phyloP scores from a whole-genome alignment of 2,329 filamentous ascomycete genomes.

The Parastagonospora avenae region DNA sequence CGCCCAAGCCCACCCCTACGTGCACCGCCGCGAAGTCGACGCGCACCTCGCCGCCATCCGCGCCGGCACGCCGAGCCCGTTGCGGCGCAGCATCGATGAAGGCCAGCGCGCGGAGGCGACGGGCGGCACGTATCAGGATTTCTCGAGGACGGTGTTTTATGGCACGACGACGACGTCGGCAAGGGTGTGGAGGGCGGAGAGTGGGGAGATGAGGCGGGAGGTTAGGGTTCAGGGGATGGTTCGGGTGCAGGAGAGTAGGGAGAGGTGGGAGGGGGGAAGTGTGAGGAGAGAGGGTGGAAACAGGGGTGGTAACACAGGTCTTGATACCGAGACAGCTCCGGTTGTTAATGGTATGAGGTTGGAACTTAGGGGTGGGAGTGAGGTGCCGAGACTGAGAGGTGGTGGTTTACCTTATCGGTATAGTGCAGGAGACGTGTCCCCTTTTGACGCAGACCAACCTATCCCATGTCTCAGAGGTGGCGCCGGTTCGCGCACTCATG shows the following conservation, averaged over 20 bases:
- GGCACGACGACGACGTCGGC: background rate
- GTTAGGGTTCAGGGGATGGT: background rate
- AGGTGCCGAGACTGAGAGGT: slow-evolving; percentile 11
- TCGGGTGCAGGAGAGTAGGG: too few species aligned
- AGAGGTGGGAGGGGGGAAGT: background rate
- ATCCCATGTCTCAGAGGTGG: slow-evolving; percentile 23
- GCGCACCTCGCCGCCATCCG: slow-evolving; percentile 20
- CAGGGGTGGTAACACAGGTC: too few species aligned
- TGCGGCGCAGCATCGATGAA: slow-evolving; percentile 3
- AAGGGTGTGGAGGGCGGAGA: background rate
- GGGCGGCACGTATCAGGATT: slow-evolving; percentile 5
- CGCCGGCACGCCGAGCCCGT: slow-evolving; percentile 16
- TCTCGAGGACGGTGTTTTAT: slow-evolving; percentile 15
- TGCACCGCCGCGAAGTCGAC: slow-evolving; percentile 23
- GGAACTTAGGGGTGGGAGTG: slow-evolving; percentile 9
- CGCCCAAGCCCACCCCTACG: slow-evolving; percentile 26
- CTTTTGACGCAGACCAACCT: too few species aligned
- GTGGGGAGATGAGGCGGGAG: background rate
- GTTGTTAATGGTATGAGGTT: slow-evolving; percentile 2
- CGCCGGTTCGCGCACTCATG: slow-evolving; percentile 7
- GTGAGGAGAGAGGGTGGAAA: too few species aligned
- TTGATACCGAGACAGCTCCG: background rate
- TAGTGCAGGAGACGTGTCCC: too few species aligned
- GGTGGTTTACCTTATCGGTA: slow-evolving; percentile 2
- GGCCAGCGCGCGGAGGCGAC: background rate